Conservation (phyloP, 2,329 filamentous ascomycete genomes). For the Alternaria conjuncta region DNA sequence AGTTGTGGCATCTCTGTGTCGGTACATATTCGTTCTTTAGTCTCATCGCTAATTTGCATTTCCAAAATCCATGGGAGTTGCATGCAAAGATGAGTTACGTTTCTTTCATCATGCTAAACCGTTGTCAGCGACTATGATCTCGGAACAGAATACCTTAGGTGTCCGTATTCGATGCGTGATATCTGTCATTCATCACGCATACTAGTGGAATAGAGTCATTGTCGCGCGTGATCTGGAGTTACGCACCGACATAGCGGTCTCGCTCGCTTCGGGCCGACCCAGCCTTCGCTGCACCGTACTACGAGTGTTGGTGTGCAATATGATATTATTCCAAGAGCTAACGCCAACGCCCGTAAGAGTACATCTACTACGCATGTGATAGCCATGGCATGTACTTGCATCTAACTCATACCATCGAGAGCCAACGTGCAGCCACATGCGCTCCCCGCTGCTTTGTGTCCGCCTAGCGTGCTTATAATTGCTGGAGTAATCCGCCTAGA, state of each 20-base stretch:
- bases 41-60: not conserved
- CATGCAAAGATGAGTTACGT: not conserved
- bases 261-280: not conserved
- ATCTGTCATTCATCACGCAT: not conserved
- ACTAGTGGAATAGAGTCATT: not conserved
- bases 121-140: not conserved
- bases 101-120: not conserved
- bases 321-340: constrained; percentile 23
- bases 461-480: not conserved
- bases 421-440: constrained; percentile 1
- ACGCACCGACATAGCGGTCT: not conserved
- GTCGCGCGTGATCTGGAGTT: not conserved
- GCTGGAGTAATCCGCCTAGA: constrained; percentile 26
- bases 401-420: not conserved
- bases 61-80: not conserved
- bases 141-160: not conserved
- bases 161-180: not conserved
- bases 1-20: not conserved
- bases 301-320: not conserved
- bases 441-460: not conserved
- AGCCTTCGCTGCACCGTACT: not conserved
- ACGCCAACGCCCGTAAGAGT: constrained; percentile 25
- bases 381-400: constrained; percentile 11
- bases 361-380: constrained; percentile 13
- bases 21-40: not conserved